Conservation (phyloP, 1,139 yeast species). For the Kodamaea anthophila region DNA sequence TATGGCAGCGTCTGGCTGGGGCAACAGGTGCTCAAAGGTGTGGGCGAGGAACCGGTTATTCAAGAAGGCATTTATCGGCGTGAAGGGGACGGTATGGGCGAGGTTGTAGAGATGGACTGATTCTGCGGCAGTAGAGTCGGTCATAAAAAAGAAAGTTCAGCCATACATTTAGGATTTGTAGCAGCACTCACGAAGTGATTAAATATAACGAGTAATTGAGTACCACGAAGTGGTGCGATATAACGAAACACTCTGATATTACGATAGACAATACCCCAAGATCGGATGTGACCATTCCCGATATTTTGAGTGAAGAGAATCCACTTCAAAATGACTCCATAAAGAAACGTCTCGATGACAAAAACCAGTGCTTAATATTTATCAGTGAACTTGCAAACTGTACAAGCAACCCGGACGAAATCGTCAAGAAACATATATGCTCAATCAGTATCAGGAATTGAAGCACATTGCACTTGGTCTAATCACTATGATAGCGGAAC, state of each 20-base stretch:
- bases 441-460: constrained; percentile 43
- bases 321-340: constrained; percentile 10
- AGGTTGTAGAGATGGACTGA: constrained; percentile 26
- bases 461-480: constrained; percentile 46
- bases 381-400: constrained; percentile 28
- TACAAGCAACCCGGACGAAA: constrained; percentile 16
- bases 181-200: neutral
- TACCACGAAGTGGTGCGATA: too few relatives aligned
- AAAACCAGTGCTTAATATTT: constrained; percentile 29
- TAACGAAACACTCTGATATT: constrained; percentile 2
- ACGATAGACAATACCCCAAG: constrained; percentile 10
- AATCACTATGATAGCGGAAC: constrained; percentile 47
- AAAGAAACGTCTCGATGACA: constrained; percentile 27
- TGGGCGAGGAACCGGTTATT: constrained; percentile 18
- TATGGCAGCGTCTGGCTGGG: constrained; percentile 19
- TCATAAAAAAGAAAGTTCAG: too few relatives aligned
- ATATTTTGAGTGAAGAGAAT: constrained; percentile 3
- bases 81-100: constrained; percentile 21
- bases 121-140: constrained; percentile 4
- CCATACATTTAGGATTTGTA: too few relatives aligned
- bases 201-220: too few relatives aligned
- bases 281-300: constrained; percentile 2
- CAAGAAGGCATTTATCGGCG: constrained; percentile 24
- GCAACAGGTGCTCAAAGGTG: constrained; percentile 20
- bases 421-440: constrained; percentile 41